phyloP scores from a whole-genome alignment of 139 green algal species.

The Auxenochlorella pyrenoidosa region DNA sequence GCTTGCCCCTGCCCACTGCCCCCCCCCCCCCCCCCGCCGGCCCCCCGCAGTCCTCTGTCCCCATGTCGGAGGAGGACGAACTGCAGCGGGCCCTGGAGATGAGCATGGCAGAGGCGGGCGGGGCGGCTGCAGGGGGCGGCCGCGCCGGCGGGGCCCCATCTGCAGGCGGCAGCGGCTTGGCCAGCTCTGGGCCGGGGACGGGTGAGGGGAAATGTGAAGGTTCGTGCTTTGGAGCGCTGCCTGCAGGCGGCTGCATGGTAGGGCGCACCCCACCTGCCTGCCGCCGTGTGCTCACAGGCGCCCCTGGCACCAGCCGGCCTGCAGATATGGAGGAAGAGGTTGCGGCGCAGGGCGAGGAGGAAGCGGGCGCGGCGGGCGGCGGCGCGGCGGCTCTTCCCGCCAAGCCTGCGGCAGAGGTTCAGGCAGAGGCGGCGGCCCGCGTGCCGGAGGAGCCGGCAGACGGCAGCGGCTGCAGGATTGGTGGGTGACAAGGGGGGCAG shows the following conservation, averaged over 20 bases:
- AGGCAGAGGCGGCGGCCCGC: conserved; percentile 48
- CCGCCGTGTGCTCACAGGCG: not conserved
- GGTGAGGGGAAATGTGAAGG: too few relatives aligned
- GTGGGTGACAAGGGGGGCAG: conserved; percentile 22
- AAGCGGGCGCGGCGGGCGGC: not conserved
- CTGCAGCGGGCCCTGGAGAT: conserved; percentile 70
- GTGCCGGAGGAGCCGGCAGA: conserved; percentile 67
- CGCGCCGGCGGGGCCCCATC: not conserved
- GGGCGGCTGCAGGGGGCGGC: not conserved
- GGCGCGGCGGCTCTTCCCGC: not conserved
- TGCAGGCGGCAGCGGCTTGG: not conserved
- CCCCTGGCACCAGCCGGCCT: not conserved
- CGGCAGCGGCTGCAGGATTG: conserved; percentile 50
- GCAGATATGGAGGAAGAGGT: conserved; percentile 20
- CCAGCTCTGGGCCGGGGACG: not conserved
- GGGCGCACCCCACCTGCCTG: too few relatives aligned
- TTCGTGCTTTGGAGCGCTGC: too few relatives aligned
- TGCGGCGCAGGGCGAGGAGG: not conserved
- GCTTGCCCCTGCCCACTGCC: not conserved
- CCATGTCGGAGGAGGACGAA: conserved; percentile 75
- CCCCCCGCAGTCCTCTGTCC: not conserved
- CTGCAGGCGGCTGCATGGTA: too few relatives aligned
- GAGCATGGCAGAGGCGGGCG: conserved; percentile 54
- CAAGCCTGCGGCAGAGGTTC: conserved; percentile 23
- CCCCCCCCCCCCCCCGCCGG: too few relatives aligned